Evolutionary conservation across 805 yeast genomes (phyloP).

Genomic region (Ogataea thermomethanolica): DNA sequence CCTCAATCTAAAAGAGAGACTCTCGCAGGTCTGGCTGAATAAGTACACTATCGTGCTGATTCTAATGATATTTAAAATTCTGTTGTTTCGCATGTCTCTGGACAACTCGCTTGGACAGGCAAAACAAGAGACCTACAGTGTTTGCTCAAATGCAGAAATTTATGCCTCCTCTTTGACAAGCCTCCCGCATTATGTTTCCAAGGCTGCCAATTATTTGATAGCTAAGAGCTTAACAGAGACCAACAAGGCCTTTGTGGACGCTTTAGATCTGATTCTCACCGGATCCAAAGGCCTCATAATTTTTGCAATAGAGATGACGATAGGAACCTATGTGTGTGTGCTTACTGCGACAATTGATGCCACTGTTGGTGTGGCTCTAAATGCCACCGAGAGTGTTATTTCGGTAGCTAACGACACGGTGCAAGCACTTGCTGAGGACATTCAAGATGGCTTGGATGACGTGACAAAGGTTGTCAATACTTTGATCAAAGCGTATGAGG

Average conservation of each 20-base stretch:
- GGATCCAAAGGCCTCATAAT: slow-evolving; percentile 57
- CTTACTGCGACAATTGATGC: slow-evolving; percentile 72
- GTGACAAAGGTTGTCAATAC: slow-evolving; percentile 56
- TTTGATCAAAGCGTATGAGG: slow-evolving; percentile 38
- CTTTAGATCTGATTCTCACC: slow-evolving; percentile 46
- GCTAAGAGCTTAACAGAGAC: slow-evolving; percentile 45
- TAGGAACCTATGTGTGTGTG: slow-evolving; percentile 88
- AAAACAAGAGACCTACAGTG: slow-evolving; percentile 34
- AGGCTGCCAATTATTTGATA: slow-evolving; percentile 51
- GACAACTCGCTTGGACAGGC: slow-evolving; percentile 39
- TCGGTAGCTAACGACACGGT: slow-evolving; percentile 60
- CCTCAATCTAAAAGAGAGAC: slow-evolving; percentile 47
- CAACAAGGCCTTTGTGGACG: slow-evolving; percentile 42
- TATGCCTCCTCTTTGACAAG: slow-evolving; percentile 34
- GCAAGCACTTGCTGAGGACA: slow-evolving; percentile 48
- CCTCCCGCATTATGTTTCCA: slow-evolving; percentile 55
- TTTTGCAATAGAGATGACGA: slow-evolving; percentile 65
- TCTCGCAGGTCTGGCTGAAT: slow-evolving; percentile 67
- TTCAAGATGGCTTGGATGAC: slow-evolving; percentile 64
- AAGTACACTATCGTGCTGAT: slow-evolving; percentile 54
- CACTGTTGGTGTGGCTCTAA: slow-evolving; percentile 66
- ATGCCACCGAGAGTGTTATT: slow-evolving; percentile 65
- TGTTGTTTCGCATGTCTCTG: slow-evolving; percentile 52
- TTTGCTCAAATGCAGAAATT: slow-evolving; percentile 48
- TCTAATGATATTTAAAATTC: slow-evolving; percentile 57